phyloP scores from a whole-genome alignment of 1,139 yeast genomes.

The Geotrichum cucujoidarum region DNA sequence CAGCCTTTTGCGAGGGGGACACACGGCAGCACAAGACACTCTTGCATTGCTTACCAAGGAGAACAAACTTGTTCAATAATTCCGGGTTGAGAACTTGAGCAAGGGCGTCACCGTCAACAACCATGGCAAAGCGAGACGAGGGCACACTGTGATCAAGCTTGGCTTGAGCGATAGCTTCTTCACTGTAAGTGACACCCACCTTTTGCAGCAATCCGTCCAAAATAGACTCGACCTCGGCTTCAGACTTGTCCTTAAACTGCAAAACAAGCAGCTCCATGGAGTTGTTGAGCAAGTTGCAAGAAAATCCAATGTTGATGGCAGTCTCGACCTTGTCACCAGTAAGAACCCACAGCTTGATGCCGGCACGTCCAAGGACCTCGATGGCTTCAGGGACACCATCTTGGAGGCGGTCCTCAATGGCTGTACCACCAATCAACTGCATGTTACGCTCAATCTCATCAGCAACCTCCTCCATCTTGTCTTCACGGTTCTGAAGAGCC shows the following conservation, averaged over 20 bases:
- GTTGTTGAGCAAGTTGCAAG: constrained; percentile 82
- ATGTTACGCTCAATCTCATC: constrained; percentile 75
- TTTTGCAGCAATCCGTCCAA: constrained; percentile 57
- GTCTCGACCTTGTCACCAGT: constrained; percentile 98
- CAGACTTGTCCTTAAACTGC: constrained; percentile 42
- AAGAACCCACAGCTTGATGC: constrained; percentile 92
- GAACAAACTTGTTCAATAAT: constrained; percentile 61
- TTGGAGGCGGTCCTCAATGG: constrained; percentile 93
- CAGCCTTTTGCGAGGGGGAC: constrained; percentile 94
- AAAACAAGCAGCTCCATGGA: constrained; percentile 83
- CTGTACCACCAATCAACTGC: constrained; percentile 85
- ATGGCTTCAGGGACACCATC: constrained; percentile 96
- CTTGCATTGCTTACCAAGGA: constrained; percentile 87
- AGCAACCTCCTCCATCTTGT: constrained; percentile 67
- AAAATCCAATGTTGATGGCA: constrained; percentile 94
- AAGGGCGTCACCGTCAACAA: constrained; percentile 90
- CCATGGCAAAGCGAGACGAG: constrained; percentile 67
- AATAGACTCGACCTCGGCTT: constrained; percentile 49
- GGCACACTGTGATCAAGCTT: constrained; percentile 74
- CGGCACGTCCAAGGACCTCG: constrained; percentile 77
- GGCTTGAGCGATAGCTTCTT: constrained; percentile 56
- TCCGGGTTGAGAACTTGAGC: constrained; percentile 58
- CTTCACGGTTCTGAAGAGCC: constrained; percentile 73
- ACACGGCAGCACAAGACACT: constrained; percentile 95
- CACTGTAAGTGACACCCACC: constrained; percentile 61